Evolutionary conservation across 2,329 filamentous ascomycete species (phyloP), one percentile per base, ranked within the genome.

Genomic region (Blastomyces percursus): DNA sequence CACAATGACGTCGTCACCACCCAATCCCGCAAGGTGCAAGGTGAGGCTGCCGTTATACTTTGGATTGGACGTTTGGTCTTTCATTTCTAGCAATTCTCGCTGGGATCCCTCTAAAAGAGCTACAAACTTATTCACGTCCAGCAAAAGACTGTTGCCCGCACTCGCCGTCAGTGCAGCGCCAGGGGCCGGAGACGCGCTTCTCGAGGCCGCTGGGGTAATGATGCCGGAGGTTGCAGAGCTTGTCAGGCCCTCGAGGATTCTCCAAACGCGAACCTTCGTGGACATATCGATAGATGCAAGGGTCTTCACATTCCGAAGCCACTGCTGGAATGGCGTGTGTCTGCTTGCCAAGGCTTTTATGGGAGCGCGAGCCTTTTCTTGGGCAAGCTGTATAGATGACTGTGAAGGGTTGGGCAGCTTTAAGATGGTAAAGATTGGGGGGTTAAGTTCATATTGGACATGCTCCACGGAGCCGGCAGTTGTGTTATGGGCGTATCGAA

Each of bases 401-500:
- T 82, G 78, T 2, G 84, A 84, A 9, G 75, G 73, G 67, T 80
- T 80, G 72, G 86, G 87, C 1, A 97, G 79, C 67, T 93, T 91
- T 71, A 96, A 86, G 64, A 97, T 81, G 1, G 86, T 90, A 73
- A 96, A 90, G 52, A 96, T 81, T 0, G 90, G 91, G 4, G 92
- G 94, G 69, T 91, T 85, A 50, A 91, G 80, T 75, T 97, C 94
- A 73, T 88, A 96, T 69, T 88, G 80, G 56, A 96, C 77, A 66
- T 96, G 90, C 48, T 84, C 78, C n/a, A 76, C 71, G 1, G 81
- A 81, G 50, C 84, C 78, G 8, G 86, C 82, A 38, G 70, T 76
- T 32, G 88, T 91, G 73, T 96, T 88, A 74, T 93, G 88, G 46
- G 89, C 91, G 67, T 82, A 83, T 64, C 94, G 86, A 55, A 85